Base-by-base conservation (phyloP, 768 basidiomycete species). In the Austroboletus festivus region DNA sequence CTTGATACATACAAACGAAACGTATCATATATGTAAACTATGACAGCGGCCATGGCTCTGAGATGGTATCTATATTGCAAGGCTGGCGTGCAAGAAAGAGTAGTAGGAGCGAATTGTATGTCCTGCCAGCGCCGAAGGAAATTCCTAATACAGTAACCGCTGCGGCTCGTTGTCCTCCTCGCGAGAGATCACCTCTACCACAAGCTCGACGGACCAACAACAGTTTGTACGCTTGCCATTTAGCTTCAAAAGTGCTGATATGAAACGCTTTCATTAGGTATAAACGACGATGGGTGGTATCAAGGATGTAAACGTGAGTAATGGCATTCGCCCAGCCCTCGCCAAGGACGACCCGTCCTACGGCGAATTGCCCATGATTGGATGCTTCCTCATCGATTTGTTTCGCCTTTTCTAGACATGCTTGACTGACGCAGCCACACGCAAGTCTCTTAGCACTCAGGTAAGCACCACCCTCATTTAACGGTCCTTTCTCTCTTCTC, bases 221-320 rank as follows among this genome's bases (percentile, higher is more conserved):
- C 31, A 33, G 4, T 33, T 4, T 28, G 31, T 33, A 33, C 31
- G 31, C 15, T n/a, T n/a, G n/a, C n/a, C n/a, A n/a, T n/a, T n/a
- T n/a, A n/a, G n/a, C n/a, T n/a, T n/a, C n/a, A n/a, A n/a, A n/a
- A n/a, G n/a, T n/a, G n/a, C n/a, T n/a, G n/a, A n/a, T n/a, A n/a
- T 18, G 18, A 9, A 7, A 20, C 40, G 23, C 30, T n/a, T n/a
- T n/a, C n/a, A n/a, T 41, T 19, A 55, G 55, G 22, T 13, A 33
- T 18, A 23, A 38, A 18, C 62, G 37, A 35, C 4, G 10, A 67
- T 62, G 64, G 54, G 58, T 23, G 55, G 60, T 4, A 30, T 48
- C 37, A 68, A 65, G 55, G 58, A 65, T 51, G 39, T 40, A 31
- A 67, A 61, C 16, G 65, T 67, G 55, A 69, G 65, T 69, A 42